Evolutionary conservation across 106 monocot genomes (phyloP).

Genomic region (Apostasia ramifera): DNA sequence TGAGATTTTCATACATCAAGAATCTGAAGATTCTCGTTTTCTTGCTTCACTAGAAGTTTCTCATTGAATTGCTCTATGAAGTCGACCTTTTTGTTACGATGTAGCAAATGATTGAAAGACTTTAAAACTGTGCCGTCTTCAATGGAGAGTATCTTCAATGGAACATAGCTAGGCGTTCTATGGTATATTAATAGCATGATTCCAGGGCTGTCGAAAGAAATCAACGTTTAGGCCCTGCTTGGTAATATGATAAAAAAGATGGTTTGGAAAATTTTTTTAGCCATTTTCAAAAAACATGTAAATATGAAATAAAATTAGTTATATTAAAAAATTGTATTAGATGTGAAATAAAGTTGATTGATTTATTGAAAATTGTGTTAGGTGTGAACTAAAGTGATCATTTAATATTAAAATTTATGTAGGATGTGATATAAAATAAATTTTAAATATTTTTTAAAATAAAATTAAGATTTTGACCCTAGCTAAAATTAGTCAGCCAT

Average conservation of each 20-base stretch:
- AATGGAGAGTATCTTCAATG: slow-evolving; percentile 62
- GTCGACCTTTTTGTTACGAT: slow-evolving; percentile 66
- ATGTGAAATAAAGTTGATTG: no score
- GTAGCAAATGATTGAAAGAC: slow-evolving; percentile 54
- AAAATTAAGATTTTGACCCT: no score
- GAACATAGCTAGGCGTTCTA: slow-evolving; percentile 40
- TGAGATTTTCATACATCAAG: slow-evolving; percentile 37
- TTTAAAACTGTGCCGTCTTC: slow-evolving; percentile 66
- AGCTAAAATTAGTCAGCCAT: no score
- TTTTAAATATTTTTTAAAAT: no score
- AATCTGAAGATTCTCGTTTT: slow-evolving; percentile 79
- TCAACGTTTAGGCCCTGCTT: not conserved
- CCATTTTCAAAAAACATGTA: not conserved
- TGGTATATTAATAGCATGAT: slow-evolving; percentile 65
- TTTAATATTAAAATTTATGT: no score
- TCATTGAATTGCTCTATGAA: slow-evolving; percentile 84
- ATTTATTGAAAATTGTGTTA: no score
- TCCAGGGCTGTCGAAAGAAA: slow-evolving; percentile 40
- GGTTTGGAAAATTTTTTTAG: no score
- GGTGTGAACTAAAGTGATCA: no score
- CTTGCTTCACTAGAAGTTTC: slow-evolving; percentile 78
- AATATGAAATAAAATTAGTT: no score
- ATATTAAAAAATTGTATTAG: no score
- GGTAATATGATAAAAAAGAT: no score
- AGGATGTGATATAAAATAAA: not conserved